Base-by-base conservation (phyloP, 371 early-diverging fungal species). In the Dinochytrium kinnereticum region DNA sequence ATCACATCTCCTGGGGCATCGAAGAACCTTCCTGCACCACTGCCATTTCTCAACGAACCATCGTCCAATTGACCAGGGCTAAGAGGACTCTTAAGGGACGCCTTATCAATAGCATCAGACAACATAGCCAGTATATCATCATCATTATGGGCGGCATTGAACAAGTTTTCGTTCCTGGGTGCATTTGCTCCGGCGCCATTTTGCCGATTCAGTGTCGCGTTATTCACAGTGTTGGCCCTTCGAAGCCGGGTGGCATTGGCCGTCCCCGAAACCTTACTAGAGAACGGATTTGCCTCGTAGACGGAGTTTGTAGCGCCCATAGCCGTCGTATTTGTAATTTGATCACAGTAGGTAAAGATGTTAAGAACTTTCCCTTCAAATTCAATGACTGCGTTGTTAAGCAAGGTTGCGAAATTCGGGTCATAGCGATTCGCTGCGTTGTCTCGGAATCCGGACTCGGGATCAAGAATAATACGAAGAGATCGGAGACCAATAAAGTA, bases 401-500 rank as follows among this genome's bases (percentile, higher is more conserved):
- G 37, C 24, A 83, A 53, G 21, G 59, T 34, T 2, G 64, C 50
- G 44, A 81, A 81, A 17, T 76, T 28, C 3, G 78, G 77, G 36
- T 80, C 79, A 28, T 53, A 44, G 33, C 53, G 17, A 3, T 76
- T 66, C 17, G 40, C 70, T 1, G 81, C 78, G 44, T 65, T 70
- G n/a, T 40, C 39, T 1, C 68, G 28, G 66, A 85, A 85, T 17
- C 81, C 82, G 57, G 79, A 76, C 17, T 80, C 80, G 26, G 78
- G 74, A 68, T 82, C 81, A 37, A 83, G 69, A 30, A 85, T 81
- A 50, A 67, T 78, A 50, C 82, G 75, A 21, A 83, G 75, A 17
- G 84, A 78, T 1, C 80, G 74, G 28, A 83, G 51, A 0, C 77
- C 85, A 30, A 85, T 71, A 69, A 75, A 85, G 57, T 74, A 77